Base-by-base conservation (phyloP, 1,284 basidiomycete genomes). In the Rhodotorula sp. region DNA sequence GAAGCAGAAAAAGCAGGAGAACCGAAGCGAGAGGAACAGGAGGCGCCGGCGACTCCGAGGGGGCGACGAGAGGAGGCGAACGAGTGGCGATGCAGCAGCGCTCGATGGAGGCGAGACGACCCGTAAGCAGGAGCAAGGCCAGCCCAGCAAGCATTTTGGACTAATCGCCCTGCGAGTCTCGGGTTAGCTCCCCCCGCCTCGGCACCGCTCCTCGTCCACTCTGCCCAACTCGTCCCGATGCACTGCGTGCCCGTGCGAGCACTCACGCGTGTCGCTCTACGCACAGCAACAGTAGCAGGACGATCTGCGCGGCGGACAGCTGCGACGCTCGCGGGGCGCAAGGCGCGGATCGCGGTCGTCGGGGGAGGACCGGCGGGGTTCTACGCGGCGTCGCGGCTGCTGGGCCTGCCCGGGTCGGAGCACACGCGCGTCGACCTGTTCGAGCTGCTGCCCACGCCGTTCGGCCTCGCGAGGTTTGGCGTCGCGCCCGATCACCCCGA, bases 401-500 rank as follows among this genome's bases (percentile, higher is more conserved):
- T 96, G 55, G 87, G 88, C 44, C 83, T 88, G 17, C 76, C 82
- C 6, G 78, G 81, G 37, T 71, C 83, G 77, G 55, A 81, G 81
- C 74, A 80, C 50, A 82, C 91, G 37, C 83, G 86, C 51, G 87
- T 99, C 22, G 92, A 99, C 81, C 84, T 99, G 81, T 99, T 90
- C 80, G 97, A 99, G 82, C 86, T 92, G 32, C 85, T 97, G 6
- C 97, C 96, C 85, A 89, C 92, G 41, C 97, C 97, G 5, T 92
- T 97, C 80, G 97, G 97, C 0, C 86, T 99, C 0, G 94, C 96
- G 2, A 85, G 97, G 54, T 99, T 97, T 79, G 96, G 97, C 1
- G 97, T 99, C 13, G 97, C 97, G 17, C 96, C 97, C 53, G 97
- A 99, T 83, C 97, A 99, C 82, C 94, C 96, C 1, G 96, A 99